Percentiles rank a stretch among this genome's conserved stretches.
Conservation (phyloP, 2,329 filamentous ascomycete species). For the Trichoderma sp. region DNA sequence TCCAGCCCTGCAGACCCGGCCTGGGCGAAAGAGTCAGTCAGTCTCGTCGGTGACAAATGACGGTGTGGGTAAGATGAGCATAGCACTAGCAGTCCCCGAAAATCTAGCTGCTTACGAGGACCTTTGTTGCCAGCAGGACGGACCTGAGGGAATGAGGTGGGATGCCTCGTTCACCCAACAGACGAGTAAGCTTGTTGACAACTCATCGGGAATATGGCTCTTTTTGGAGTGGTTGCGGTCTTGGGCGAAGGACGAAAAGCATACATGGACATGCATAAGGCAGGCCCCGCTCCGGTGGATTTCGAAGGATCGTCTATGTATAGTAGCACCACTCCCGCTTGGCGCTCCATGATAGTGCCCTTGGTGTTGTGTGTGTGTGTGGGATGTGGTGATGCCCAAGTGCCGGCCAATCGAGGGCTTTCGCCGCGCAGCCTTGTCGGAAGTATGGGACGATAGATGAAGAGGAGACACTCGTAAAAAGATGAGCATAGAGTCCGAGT, state of each 20-base stretch:
- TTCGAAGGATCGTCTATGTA: conserved; percentile 6
- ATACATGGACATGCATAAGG: conserved; percentile 3
- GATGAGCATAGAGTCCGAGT: background rate
- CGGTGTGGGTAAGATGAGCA: conserved; percentile 9
- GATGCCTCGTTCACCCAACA: background rate
- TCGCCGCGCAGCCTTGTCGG: background rate
- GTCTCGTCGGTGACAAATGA: background rate
- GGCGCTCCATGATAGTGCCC: background rate
- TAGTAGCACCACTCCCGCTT: background rate
- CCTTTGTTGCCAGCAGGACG: background rate
- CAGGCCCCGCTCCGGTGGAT: conserved; percentile 3
- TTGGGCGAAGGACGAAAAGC: background rate
- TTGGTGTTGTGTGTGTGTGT: background rate
- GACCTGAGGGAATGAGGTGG: background rate
- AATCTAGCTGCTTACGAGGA: conserved; percentile 9
- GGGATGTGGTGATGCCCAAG: conserved; percentile 11
- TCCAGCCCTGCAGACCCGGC: background rate
- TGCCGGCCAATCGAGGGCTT: background rate
- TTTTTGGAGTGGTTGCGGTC: conserved; percentile 1
- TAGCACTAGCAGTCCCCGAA: conserved; percentile 7
- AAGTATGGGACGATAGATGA: background rate
- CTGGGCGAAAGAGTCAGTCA: background rate
- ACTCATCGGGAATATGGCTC: conserved; percentile 7
- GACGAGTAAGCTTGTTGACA: conserved; percentile 3
- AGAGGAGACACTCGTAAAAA: background rate